These are phyloP conservation scores for Podospora anserina DNA, from an alignment of 495 filamentous ascomycete species.

Conservation along the genomic window DNA sequence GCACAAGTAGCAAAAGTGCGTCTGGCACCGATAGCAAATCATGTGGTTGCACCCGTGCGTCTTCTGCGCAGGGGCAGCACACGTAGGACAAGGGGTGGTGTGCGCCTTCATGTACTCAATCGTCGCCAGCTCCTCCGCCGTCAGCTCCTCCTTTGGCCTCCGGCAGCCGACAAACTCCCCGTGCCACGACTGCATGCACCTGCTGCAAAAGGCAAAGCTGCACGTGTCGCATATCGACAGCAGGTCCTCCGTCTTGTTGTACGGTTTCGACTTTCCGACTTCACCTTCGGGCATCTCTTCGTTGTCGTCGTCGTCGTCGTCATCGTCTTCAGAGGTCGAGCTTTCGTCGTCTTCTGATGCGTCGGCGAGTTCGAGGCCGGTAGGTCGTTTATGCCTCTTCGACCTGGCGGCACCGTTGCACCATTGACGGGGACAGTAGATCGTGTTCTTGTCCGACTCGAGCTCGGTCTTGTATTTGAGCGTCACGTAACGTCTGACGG, in stretches of 20 bases:
- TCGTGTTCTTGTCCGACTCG: conserved; percentile 83
- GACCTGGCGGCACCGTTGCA: conserved; percentile 88
- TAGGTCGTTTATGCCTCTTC: conserved; percentile 70
- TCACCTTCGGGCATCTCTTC: conserved; percentile 43
- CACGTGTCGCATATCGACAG: conserved; percentile 87
- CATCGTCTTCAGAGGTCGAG: conserved; percentile 39
- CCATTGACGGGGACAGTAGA: conserved; percentile 94
- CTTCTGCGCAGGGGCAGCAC: conserved; percentile 80
- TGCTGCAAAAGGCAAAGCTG: conserved; percentile 81
- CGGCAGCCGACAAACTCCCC: conserved; percentile 68
- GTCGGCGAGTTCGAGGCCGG: conserved; percentile 48
- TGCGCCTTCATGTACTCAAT: conserved; percentile 75
- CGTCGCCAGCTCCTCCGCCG: conserved; percentile 78
- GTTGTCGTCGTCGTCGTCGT: conserved; percentile 42
- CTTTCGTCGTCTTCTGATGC: conserved; percentile 42
- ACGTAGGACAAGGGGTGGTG: conserved; percentile 89
- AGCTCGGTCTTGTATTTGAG: conserved; percentile 89
- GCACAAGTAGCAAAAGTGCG: conserved; percentile 97
- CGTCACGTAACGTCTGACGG: conserved; percentile 78
- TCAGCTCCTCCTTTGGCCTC: conserved; percentile 60
- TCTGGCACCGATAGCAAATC: conserved; percentile 83
- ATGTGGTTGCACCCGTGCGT: conserved; percentile 97
- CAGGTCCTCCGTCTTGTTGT: conserved; percentile 32
- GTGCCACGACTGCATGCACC: conserved; percentile 73
- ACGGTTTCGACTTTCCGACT: conserved; percentile 20